phyloP scores from a whole-genome alignment of 2,329 filamentous ascomycete genomes.

The Lizonia empirigonia region DNA sequence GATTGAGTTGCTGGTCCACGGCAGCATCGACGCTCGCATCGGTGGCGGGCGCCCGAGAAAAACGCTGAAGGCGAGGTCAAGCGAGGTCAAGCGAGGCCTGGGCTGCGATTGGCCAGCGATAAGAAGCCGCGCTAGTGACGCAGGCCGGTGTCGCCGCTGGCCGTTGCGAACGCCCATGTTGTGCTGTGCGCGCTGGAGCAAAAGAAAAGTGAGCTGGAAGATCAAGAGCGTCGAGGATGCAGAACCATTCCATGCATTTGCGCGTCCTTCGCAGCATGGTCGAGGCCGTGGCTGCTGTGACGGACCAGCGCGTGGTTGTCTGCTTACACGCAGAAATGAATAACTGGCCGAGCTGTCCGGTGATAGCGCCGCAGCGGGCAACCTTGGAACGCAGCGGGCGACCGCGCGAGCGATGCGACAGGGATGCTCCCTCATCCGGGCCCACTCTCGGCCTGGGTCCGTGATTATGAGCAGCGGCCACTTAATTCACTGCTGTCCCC shows the following conservation, averaged over 20 bases:
- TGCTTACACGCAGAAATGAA: constrained; percentile 10
- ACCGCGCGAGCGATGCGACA: constrained; percentile 5
- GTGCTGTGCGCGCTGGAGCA: neutral
- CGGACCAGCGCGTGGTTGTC: neutral
- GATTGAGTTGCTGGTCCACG: constrained; percentile 4
- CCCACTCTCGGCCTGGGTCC: neutral
- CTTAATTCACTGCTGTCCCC: constrained; percentile 19
- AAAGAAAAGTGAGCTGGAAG: neutral
- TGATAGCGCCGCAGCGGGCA: constrained; percentile 4
- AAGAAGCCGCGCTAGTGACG: constrained; percentile 18
- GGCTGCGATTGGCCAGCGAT: constrained; percentile 36
- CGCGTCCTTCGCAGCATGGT: neutral
- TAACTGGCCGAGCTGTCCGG: constrained; percentile 16
- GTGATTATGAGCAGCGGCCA: constrained; percentile 12
- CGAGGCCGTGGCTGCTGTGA: neutral
- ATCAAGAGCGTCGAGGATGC: neutral
- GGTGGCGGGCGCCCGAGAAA: constrained; percentile 16
- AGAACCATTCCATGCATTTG: neutral
- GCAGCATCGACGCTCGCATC: constrained; percentile 15
- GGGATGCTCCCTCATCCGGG: constrained; percentile 8
- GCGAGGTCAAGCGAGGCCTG: constrained; percentile 9
- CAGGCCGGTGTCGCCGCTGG: constrained; percentile 8
- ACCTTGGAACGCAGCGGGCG: constrained; percentile 5
- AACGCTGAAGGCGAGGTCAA: constrained; percentile 2
- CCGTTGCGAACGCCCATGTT: neutral